Evolutionary conservation across 441 rosid species (phyloP).

Genomic region (Capsella rubella): DNA sequence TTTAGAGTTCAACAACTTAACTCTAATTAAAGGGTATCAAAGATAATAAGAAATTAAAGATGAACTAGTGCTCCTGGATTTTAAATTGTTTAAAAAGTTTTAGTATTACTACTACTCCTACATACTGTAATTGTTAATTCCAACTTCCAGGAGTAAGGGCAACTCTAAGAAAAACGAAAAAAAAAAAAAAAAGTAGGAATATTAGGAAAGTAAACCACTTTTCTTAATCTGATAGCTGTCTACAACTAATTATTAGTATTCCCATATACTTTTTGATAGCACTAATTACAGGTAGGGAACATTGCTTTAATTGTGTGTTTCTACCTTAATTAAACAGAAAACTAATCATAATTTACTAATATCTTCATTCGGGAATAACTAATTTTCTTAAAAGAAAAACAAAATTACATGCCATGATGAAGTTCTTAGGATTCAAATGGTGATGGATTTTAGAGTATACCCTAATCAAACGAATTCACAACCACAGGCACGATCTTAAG

Average conservation of each 20-base stretch:
- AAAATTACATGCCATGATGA: slow-evolving; percentile 1
- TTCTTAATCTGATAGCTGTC: slow-evolving; percentile 34
- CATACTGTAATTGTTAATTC: background rate
- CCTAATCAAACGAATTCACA: background rate
- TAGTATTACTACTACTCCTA: background rate
- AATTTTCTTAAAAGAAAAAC: background rate
- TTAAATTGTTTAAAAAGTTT: slow-evolving; percentile 14
- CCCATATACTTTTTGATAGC: slow-evolving; percentile 29
- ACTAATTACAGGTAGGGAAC: slow-evolving; percentile 13
- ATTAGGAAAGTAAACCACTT: slow-evolving; percentile 33
- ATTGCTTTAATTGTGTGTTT: background rate
- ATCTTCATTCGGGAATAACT: background rate
- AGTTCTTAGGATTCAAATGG: background rate
- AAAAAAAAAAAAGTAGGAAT: slow-evolving; percentile 6
- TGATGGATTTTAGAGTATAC: background rate
- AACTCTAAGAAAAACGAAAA: slow-evolving; percentile 22
- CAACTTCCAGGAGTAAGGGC: slow-evolving; percentile 9
- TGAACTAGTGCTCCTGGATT: background rate
- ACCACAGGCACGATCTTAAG: background rate
- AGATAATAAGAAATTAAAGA: background rate
- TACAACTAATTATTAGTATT: slow-evolving; percentile 34
- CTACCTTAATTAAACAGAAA: background rate
- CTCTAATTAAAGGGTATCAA: slow-evolving; percentile 9
- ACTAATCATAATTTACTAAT: background rate
- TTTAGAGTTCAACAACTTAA: background rate